Base-by-base conservation (phyloP, 1,284 basidiomycete genomes). In the Microbotryum intermedium region DNA sequence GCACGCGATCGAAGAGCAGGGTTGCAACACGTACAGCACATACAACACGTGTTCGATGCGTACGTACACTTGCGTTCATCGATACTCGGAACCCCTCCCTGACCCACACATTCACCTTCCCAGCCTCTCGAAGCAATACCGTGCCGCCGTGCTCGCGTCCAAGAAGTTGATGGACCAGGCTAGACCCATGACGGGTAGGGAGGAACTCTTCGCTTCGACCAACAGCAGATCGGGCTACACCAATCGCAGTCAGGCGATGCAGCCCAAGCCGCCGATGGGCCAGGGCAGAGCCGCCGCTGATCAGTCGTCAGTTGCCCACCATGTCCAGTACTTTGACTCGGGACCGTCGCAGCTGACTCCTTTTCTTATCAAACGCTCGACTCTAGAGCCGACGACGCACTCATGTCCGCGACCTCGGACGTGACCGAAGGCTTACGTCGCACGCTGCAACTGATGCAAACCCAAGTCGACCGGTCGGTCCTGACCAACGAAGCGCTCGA, bases 381-480 rank as follows among this genome's bases (percentile, higher is more conserved):
- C 20, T 21, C 25, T 46, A 51, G 66, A 55, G 88, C 85, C 9
- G 90, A 90, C 65, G 90, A 95, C 68, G 81, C 81, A 0, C 79
- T 97, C 10, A 91, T 92, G 85, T 85, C 84, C 67, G 84, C 90
- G 26, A 90, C 85, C 60, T 83, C 87, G 67, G 83, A 93, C 67
- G 88, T 97, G 16, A 94, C 91, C 1, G 85, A 87, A 51, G 83
- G 89, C 2, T 77, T 97, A 6, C 83, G 87, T 53, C 82, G 90
- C 39, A 95, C 91, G 7, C 82, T 91, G 29, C 80, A 79, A 21
- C 77, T 90, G 10, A 90, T 97, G 86, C 89, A 93, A 75, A 83
- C 82, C 50, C 92, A 97, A 71, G 82, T 97, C 3, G 88, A 95
- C 71, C 83, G 84, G 39, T 92, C 89, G 1, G 88, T 93, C 13